A percentile compares a stretch with the other conserved stretches of the same genome.
phyloP scores from a whole-genome alignment of 176 grass and related monocot genomes.

The Secale cereale region DNA sequence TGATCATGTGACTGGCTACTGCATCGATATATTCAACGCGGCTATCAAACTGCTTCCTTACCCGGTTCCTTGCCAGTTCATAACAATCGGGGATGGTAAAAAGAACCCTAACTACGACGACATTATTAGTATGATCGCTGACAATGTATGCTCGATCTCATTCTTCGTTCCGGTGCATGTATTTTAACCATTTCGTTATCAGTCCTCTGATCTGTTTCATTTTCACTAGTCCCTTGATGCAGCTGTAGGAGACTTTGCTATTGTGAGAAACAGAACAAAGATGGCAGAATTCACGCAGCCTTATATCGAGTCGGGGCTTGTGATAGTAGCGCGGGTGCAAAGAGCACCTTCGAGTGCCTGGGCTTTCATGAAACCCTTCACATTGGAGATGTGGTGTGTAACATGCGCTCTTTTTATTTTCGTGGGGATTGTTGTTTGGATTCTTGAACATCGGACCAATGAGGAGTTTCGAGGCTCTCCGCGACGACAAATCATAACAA shows the following conservation, averaged over 20 bases:
- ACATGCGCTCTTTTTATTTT: conserved; percentile 65
- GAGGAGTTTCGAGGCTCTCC: conserved; percentile 66
- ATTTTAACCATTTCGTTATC: conserved; percentile 16
- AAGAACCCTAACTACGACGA: conserved; percentile 54
- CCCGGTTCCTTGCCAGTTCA: conserved; percentile 59
- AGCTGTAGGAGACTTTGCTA: conserved; percentile 75
- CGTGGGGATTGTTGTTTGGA: conserved; percentile 75
- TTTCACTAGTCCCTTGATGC: conserved; percentile 54
- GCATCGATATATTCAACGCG: conserved; percentile 61
- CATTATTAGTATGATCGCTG: conserved; percentile 59
- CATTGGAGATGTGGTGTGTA: conserved; percentile 70
- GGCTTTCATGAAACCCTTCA: conserved; percentile 82
- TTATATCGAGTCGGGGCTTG: conserved; percentile 60
- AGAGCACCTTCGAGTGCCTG: conserved; percentile 48
- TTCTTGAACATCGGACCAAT: conserved; percentile 74
- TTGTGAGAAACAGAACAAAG: conserved; percentile 70
- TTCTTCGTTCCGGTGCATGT: not conserved
- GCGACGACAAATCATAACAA: conserved; percentile 50
- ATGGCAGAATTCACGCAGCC: conserved; percentile 75
- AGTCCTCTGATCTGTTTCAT: conserved; percentile 20
- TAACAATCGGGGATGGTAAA: conserved; percentile 54
- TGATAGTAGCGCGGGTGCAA: conserved; percentile 48
- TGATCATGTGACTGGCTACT: conserved; percentile 56
- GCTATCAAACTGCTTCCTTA: conserved; percentile 67
- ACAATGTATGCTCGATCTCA: conserved; percentile 44